These are phyloP conservation scores for Phylloporus sp. DNA, from an alignment of 1,284 basidiomycete species.

Conservation along the genomic window DNA sequence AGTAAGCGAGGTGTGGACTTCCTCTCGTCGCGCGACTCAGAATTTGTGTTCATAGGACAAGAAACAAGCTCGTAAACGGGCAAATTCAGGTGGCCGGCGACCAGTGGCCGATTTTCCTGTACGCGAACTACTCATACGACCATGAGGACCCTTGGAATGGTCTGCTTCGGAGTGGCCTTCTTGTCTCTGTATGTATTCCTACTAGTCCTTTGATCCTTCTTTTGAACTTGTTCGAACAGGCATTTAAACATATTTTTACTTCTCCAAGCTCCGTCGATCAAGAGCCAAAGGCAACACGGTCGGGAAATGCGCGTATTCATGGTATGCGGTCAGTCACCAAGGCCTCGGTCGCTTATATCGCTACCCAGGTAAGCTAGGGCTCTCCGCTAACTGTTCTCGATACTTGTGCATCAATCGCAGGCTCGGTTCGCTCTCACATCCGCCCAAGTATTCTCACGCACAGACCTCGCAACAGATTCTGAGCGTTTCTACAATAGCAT, in stretches of 20 bases:
- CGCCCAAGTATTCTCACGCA: too few species aligned
- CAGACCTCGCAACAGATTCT: too few species aligned
- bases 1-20: too few species aligned
- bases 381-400: neutral
- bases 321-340: neutral
- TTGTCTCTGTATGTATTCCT: neutral
- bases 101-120: neutral
- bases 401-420: neutral
- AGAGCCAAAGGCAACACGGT: neutral
- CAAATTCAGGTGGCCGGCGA: too few species aligned
- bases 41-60: neutral
- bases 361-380: neutral
- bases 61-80: neutral
- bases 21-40: too few species aligned
- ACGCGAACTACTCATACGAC: neutral
- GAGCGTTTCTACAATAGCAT: too few species aligned
- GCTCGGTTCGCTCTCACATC: too few species aligned
- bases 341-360: too few species aligned
- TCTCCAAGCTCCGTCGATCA: neutral
- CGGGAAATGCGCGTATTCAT: neutral
- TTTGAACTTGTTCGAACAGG: neutral
- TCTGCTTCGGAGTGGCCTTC: neutral
- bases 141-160: neutral
- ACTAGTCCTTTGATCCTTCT: neutral
- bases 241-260: neutral